Conservation (phyloP, 805 yeast genomes). For the Zygoascus biomembranicola region DNA sequence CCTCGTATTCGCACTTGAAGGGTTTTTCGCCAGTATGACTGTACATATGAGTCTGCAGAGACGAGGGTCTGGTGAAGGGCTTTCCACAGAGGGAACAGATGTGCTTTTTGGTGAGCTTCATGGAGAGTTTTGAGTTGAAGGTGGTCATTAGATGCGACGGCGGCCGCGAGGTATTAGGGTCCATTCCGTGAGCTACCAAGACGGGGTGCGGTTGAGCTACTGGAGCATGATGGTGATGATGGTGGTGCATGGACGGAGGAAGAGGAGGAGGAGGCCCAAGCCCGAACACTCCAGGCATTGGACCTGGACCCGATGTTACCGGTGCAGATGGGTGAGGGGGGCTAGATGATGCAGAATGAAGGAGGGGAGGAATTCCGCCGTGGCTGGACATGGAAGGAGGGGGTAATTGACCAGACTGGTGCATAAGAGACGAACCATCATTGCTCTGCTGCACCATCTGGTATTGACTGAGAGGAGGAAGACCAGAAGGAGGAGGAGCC, state of each 20-base stretch:
- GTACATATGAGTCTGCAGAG: constrained; percentile 71
- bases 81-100: constrained; percentile 51
- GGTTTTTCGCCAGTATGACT: constrained; percentile 81
- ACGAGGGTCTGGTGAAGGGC: constrained; percentile 76
- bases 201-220: background rate
- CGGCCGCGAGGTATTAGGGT: constrained; percentile 8
- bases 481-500: background rate
- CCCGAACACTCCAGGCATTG: background rate
- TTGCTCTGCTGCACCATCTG: background rate
- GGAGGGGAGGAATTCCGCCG: background rate
- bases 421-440: background rate
- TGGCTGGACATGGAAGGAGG: constrained; percentile 5
- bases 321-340: background rate
- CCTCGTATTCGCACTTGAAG: constrained; percentile 53
- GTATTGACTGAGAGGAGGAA: background rate
- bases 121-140: constrained; percentile 16
- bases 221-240: background rate
- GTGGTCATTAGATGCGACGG: constrained; percentile 20
- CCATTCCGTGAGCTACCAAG: constrained; percentile 1
- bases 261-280: background rate
- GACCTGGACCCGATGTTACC: background rate
- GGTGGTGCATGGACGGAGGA: background rate
- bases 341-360: constrained; percentile 1
- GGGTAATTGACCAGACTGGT: constrained; percentile 7
- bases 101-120: constrained; percentile 23